Evolutionary conservation across 2,329 filamentous ascomycete genomes (phyloP).

Genomic region (Calonectria montana): DNA sequence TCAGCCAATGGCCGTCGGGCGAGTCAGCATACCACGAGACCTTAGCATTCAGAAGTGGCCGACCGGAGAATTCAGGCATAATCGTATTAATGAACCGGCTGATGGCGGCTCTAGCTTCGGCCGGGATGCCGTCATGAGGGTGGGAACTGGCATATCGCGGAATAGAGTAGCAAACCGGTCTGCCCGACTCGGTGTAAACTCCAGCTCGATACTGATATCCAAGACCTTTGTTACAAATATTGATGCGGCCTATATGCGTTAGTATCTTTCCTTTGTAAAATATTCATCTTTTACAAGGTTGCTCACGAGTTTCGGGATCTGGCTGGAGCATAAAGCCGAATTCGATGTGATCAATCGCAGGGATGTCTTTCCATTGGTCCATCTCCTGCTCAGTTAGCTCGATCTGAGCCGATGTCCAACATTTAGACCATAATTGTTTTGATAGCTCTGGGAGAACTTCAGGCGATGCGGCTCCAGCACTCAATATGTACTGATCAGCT

Average conservation of each 20-base stretch:
- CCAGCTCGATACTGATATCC: conserved; percentile 21
- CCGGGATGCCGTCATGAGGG: conserved; percentile 20
- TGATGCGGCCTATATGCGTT: conserved; percentile 9
- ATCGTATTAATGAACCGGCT: conserved; percentile 23
- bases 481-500: conserved; percentile 23
- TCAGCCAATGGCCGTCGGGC: conserved; percentile 39
- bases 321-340: conserved; percentile 25
- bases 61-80: conserved; percentile 38
- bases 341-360: conserved; percentile 22
- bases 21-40: conserved; percentile 44
- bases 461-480: conserved; percentile 23
- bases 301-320: conserved; percentile 23
- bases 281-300: fast-evolving
- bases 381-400: conserved; percentile 24
- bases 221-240: conserved; percentile 26
- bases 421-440: conserved; percentile 24
- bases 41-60: conserved; percentile 33
- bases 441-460: conserved; percentile 23
- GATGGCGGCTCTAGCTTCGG: conserved; percentile 9
- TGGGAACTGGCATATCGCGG: conserved; percentile 22
- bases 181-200: background rate
- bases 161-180: conserved; percentile 11
- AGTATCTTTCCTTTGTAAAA: background rate
- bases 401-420: conserved; percentile 23
- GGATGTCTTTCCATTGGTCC: conserved; percentile 17